Percentiles rank a stretch among this genome's conserved stretches.
Evolutionary conservation across 257 asterid species (phyloP).

Genomic region (Craterostigma plantagineum): DNA sequence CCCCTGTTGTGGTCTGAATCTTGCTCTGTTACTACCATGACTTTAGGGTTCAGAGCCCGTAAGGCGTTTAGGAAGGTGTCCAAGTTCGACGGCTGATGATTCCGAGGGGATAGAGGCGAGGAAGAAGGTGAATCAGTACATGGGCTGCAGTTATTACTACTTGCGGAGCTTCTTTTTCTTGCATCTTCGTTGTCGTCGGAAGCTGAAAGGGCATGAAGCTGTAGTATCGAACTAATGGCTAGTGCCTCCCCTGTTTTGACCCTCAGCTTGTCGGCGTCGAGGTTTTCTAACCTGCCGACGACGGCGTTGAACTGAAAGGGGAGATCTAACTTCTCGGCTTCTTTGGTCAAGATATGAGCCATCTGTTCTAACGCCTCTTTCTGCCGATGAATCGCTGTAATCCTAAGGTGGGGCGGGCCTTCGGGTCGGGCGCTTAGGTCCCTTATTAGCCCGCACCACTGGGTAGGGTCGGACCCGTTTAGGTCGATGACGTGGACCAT

Average conservation of each 20-base stretch:
- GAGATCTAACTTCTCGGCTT: conserved; percentile 76
- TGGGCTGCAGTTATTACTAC: too few species aligned
- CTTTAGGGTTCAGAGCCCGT: conserved; percentile 70
- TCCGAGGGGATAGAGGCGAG: too few species aligned
- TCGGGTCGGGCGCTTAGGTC: conserved; percentile 91
- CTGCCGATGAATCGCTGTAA: conserved; percentile 58
- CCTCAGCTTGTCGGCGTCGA: conserved; percentile 46
- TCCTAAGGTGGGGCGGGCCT: conserved; percentile 91
- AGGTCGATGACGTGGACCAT: conserved; percentile 84
- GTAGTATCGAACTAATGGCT: conserved; percentile 51
- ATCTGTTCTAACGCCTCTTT: conserved; percentile 62
- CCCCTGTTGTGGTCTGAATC: conserved; percentile 70
- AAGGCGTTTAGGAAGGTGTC: conserved; percentile 39
- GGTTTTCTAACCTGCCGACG: conserved; percentile 45
- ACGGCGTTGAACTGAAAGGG: conserved; percentile 80
- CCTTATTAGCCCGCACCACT: conserved; percentile 75
- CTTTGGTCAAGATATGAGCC: conserved; percentile 57
- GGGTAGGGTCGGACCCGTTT: conserved; percentile 51
- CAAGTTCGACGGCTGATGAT: too few species aligned
- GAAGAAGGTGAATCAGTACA: conserved; percentile 64
- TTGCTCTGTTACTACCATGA: conserved; percentile 83
- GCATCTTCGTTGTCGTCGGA: conserved; percentile 13
- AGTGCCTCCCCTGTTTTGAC: conserved; percentile 94
- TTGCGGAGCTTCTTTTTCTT: too few species aligned
- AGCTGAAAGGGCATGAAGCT: conserved; percentile 52